phyloP scores from a whole-genome alignment of 2,329 filamentous ascomycete species.

The Colletotrichum trifolii region DNA sequence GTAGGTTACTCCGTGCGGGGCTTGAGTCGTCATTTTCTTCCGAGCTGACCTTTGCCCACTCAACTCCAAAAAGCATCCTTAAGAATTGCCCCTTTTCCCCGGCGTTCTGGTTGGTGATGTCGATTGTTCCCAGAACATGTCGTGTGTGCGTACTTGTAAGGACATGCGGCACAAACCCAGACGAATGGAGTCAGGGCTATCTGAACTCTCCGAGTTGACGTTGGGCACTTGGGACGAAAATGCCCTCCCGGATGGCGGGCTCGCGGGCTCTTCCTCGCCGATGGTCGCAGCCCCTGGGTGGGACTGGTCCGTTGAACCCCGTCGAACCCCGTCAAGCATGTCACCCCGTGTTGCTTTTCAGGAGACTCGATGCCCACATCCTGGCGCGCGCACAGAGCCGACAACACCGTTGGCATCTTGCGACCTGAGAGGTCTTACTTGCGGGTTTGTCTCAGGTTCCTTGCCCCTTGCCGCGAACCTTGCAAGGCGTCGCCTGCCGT shows the following conservation, averaged over 20 bases:
- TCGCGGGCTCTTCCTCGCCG: constrained; percentile 17
- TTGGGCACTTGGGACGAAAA: constrained; percentile 26
- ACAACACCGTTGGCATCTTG: constrained; percentile 26
- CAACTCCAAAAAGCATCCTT: too few relatives aligned
- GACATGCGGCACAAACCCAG: not conserved
- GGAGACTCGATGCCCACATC: constrained; percentile 33
- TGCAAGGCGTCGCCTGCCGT: constrained; percentile 35
- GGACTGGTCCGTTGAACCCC: constrained; percentile 2
- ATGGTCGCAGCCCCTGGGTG: constrained; percentile 1
- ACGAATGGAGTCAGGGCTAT: constrained; percentile 1
- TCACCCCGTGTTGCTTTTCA: constrained; percentile 32
- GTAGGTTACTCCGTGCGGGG: too few relatives aligned
- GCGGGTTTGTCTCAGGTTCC: constrained; percentile 34
- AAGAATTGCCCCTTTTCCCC: too few relatives aligned
- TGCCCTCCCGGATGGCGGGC: constrained; percentile 12
- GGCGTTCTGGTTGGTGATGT: too few relatives aligned
- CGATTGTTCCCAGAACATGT: too few relatives aligned
- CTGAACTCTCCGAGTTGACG: constrained; percentile 19
- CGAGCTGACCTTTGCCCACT: not conserved
- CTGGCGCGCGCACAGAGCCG: constrained; percentile 32
- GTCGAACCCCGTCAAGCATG: constrained; percentile 21
- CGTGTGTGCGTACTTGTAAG: too few relatives aligned
- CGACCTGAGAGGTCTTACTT: constrained; percentile 14
- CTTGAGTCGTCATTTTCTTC: not conserved
- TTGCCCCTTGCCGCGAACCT: constrained; percentile 33